These are phyloP conservation scores for Nakaseomyces sp. DNA, from an alignment of 1,139 yeast genomes.

Conservation along the genomic window DNA sequence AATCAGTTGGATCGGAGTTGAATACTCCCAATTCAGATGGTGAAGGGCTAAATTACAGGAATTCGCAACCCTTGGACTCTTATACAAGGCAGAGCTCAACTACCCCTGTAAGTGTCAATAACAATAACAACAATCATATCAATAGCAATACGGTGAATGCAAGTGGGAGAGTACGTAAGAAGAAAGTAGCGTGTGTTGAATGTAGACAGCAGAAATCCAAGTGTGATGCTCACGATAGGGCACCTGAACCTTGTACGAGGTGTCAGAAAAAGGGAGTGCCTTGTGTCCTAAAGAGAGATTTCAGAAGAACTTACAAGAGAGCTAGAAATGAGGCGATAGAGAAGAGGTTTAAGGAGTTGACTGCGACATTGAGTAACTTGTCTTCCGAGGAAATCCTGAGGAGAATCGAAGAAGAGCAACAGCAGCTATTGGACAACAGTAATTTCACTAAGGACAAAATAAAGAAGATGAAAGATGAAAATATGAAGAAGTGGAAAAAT, in stretches of 20 bases:
- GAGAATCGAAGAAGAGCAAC: constrained; percentile 25
- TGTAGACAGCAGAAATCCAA: constrained; percentile 91
- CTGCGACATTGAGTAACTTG: constrained; percentile 45
- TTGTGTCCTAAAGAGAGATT: constrained; percentile 71
- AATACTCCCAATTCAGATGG: constrained; percentile 1
- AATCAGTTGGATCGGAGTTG: constrained; percentile 2
- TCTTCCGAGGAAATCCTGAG: constrained; percentile 42
- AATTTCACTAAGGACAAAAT: constrained; percentile 29
- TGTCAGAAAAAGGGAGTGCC: constrained; percentile 60
- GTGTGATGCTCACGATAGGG: constrained; percentile 74
- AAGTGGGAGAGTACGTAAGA: constrained; percentile 9
- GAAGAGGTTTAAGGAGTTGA: constrained; percentile 61
- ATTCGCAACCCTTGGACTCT: not conserved
- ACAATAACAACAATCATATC: not conserved
- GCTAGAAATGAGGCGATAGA: constrained; percentile 81
- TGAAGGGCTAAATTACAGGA: not conserved
- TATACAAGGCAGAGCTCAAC: not conserved
- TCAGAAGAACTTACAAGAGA: constrained; percentile 80
- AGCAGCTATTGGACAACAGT: constrained; percentile 20
- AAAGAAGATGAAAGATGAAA: constrained; percentile 11
- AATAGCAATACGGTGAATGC: too few species aligned
- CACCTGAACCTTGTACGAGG: constrained; percentile 77
- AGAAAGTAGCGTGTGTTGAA: constrained; percentile 83
- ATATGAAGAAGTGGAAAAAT: constrained; percentile 3
- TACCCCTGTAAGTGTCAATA: not conserved